phyloP scores from a whole-genome alignment of 2,329 filamentous ascomycete species.

The Fusarium nanum region DNA sequence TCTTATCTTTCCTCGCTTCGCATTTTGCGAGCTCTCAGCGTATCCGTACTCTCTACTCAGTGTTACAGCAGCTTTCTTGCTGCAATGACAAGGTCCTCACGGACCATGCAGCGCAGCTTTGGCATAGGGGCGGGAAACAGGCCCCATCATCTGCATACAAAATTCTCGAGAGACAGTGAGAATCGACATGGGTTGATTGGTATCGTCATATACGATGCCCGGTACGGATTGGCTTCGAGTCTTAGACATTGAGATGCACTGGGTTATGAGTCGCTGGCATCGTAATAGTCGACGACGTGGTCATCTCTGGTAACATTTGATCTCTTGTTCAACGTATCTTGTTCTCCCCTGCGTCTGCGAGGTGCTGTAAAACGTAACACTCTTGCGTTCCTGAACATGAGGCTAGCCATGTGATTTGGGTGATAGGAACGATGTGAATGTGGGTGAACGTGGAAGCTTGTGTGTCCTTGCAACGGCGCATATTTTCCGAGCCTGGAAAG shows the following conservation, averaged over 20 bases:
- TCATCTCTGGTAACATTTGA: slow-evolving; percentile 24
- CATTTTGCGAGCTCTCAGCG: slow-evolving; percentile 2
- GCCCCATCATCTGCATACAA: slow-evolving; percentile 33
- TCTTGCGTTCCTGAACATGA: slow-evolving; percentile 22
- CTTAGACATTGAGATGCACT: slow-evolving; percentile 22
- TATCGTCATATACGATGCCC: slow-evolving; percentile 10
- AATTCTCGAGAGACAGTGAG: slow-evolving; percentile 16
- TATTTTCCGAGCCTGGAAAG: slow-evolving; percentile 29
- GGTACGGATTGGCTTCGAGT: slow-evolving; percentile 24
- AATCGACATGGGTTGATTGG: slow-evolving; percentile 11
- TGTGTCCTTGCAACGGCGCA: slow-evolving; percentile 13
- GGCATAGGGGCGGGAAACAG: slow-evolving; percentile 27
- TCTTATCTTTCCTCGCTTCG: slow-evolving; percentile 3
- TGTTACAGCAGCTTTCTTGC: slow-evolving; percentile 6
- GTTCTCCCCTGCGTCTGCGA: slow-evolving; percentile 33
- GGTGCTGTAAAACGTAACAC: slow-evolving; percentile 29
- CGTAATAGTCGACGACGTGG: slow-evolving; percentile 30
- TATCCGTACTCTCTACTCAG: slow-evolving; percentile 21
- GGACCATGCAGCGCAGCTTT: slow-evolving; percentile 32
- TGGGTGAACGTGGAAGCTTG: slow-evolving; percentile 11
- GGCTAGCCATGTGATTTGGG: slow-evolving; percentile 37
- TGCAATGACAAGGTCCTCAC: slow-evolving; percentile 36
- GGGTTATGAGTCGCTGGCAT: slow-evolving; percentile 27
- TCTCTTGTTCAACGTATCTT: slow-evolving; percentile 25
- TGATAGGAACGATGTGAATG: slow-evolving; percentile 20